Evolutionary conservation across 1,284 basidiomycete species (phyloP).

Genomic region (Megacollybia platyphylla): DNA sequence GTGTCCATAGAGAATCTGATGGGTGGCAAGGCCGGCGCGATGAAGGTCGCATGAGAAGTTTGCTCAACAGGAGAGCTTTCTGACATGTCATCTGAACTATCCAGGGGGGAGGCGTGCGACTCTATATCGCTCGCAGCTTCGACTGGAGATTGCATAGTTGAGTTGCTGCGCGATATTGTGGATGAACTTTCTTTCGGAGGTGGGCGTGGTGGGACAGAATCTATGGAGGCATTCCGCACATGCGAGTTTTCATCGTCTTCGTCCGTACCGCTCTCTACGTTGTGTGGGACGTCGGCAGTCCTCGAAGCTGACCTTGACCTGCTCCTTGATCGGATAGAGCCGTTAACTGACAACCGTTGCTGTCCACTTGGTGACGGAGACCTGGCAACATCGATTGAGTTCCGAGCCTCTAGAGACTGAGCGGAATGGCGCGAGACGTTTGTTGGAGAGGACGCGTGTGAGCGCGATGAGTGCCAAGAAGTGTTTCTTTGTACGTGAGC

Average conservation of each 20-base stretch:
- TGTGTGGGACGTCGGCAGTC: conserved; percentile 45
- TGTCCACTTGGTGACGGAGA: background rate
- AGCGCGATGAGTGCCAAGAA: too few species aligned
- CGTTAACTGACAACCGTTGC: background rate
- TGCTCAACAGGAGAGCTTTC: conserved; percentile 49
- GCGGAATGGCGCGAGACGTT: too few species aligned
- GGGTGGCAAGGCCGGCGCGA: conserved; percentile 68
- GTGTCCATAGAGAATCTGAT: conserved; percentile 75
- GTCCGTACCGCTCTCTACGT: conserved; percentile 64
- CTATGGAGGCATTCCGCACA: conserved; percentile 9
- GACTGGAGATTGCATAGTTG: background rate
- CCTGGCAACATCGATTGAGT: too few species aligned
- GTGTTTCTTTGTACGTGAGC: too few species aligned
- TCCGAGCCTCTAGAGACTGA: too few species aligned
- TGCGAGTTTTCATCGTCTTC: conserved; percentile 34
- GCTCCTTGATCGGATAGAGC: background rate
- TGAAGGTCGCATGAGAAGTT: conserved; percentile 61
- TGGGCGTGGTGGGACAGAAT: conserved; percentile 26
- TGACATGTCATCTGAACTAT: conserved; percentile 31
- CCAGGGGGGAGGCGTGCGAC: conserved; percentile 14
- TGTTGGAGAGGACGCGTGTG: too few species aligned
- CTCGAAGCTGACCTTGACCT: background rate
- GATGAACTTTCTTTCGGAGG: conserved; percentile 35
- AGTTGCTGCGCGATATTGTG: conserved; percentile 1
- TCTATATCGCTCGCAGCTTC: conserved; percentile 11